These are phyloP conservation scores for Cyphellophora europaea DNA, from an alignment of 2,329 filamentous ascomycete species.

Conservation along the genomic window DNA sequence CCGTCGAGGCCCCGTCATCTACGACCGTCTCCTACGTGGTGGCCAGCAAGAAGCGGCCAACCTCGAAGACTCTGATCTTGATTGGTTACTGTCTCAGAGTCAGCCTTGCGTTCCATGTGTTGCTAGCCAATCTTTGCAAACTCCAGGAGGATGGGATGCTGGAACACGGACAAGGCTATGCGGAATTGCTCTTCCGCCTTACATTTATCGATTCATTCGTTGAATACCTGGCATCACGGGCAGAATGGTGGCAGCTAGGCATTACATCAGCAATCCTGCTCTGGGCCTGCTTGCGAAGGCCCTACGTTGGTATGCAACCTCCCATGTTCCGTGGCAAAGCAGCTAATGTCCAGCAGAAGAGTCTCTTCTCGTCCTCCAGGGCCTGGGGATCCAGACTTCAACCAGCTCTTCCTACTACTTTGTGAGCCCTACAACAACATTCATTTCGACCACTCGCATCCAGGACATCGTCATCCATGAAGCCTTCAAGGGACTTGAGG, in stretches of 20 bases:
- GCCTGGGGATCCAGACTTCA: constrained; percentile 82
- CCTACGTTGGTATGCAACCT: constrained; percentile 39
- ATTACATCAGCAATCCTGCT: constrained; percentile 29
- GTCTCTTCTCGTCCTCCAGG: constrained; percentile 77
- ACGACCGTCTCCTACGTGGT: constrained; percentile 91
- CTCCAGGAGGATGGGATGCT: constrained; percentile 23
- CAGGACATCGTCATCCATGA: constrained; percentile 92
- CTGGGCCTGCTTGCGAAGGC: constrained; percentile 36
- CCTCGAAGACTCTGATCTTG: constrained; percentile 34
- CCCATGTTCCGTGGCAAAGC: constrained; percentile 32
- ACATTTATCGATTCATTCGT: constrained; percentile 21
- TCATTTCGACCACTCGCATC: constrained; percentile 86
- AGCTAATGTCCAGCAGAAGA: constrained; percentile 56
- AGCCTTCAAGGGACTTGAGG: constrained; percentile 85
- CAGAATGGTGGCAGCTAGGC: constrained; percentile 33
- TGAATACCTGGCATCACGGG: constrained; percentile 23
- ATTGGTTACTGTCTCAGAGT: constrained; percentile 36
- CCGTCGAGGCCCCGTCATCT: constrained; percentile 61
- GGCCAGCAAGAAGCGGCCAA: constrained; percentile 58
- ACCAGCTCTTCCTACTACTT: constrained; percentile 62
- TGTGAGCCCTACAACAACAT: constrained; percentile 52
- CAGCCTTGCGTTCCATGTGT: constrained; percentile 30
- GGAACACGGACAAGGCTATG: constrained; percentile 20
- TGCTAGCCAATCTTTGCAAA: constrained; percentile 28
- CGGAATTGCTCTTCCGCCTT: constrained; percentile 21